Conservation (phyloP, 106 monocot species). For the Phalaenopsis aphrodite region DNA sequence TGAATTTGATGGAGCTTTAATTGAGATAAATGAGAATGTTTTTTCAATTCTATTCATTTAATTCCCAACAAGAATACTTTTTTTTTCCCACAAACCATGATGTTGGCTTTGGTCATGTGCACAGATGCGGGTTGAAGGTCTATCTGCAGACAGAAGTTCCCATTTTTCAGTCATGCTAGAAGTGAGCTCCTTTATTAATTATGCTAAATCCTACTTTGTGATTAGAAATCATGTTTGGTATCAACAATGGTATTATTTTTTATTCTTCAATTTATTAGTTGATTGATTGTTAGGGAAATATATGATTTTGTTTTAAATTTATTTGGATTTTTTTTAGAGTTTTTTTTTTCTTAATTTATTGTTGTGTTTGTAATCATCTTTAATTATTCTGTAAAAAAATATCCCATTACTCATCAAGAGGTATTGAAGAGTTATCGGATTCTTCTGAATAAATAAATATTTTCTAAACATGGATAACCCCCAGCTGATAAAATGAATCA, state of each 20-base stretch:
- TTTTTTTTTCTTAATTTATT: not conserved
- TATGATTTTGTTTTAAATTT: not conserved
- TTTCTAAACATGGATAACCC: not conserved
- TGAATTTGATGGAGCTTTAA: not conserved
- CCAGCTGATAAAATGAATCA: not conserved
- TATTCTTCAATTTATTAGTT: not conserved
- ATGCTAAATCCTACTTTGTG: not conserved
- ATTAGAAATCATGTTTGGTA: not conserved
- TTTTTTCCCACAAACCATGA: not conserved
- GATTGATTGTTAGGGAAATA: not conserved
- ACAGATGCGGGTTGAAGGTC: slow-evolving; percentile 89
- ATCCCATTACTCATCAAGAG: not conserved
- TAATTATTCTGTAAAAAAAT: not conserved
- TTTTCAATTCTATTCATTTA: not conserved
- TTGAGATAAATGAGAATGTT: not conserved
- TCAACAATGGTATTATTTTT: not conserved
- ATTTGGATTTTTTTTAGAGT: not conserved
- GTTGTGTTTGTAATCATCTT: not conserved
- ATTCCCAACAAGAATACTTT: not conserved
- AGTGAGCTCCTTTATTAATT: slow-evolving; percentile 32
- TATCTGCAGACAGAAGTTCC: slow-evolving; percentile 48
- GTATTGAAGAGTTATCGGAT: not conserved
- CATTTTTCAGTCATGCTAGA: slow-evolving; percentile 76
- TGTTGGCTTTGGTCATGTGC: slow-evolving; percentile 12
- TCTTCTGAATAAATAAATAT: not conserved